Conservation (phyloP, 1,284 basidiomycete species). For the Clitocybe nebularis region DNA sequence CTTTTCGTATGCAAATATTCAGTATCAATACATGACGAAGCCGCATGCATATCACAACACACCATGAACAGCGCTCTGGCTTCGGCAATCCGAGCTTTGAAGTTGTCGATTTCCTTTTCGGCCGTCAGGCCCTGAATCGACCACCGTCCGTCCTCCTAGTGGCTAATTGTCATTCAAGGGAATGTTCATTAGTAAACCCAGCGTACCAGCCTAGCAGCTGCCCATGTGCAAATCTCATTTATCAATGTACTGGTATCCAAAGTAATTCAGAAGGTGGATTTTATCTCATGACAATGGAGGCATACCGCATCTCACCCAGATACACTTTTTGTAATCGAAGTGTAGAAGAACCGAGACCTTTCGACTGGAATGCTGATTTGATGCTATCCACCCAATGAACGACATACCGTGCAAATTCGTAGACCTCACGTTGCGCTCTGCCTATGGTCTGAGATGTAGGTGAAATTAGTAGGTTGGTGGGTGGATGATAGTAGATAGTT, state of each 20-base stretch:
- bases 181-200: not conserved
- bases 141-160: slow-evolving; percentile 6
- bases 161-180: not conserved
- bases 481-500: not conserved
- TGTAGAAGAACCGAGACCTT: not conserved
- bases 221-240: slow-evolving; percentile 8
- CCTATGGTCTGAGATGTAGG: not conserved
- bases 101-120: slow-evolving; percentile 2
- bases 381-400: not conserved
- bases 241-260: slow-evolving; percentile 1
- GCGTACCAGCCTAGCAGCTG: slow-evolving; percentile 8
- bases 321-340: not conserved
- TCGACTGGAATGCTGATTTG: not conserved
- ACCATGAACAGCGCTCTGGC: not conserved
- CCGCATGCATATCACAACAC: not conserved
- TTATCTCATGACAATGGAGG: not conserved
- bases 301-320: not conserved
- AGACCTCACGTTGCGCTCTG: not conserved
- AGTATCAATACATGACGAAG: no score
- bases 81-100: slow-evolving; percentile 4
- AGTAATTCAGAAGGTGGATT: not conserved
- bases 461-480: not conserved
- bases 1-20: no score
- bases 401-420: not conserved
- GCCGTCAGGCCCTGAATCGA: not conserved